These are phyloP conservation scores for Puccinia polysora DNA, from an alignment of 1,284 basidiomycete species.

Conservation along the genomic window DNA sequence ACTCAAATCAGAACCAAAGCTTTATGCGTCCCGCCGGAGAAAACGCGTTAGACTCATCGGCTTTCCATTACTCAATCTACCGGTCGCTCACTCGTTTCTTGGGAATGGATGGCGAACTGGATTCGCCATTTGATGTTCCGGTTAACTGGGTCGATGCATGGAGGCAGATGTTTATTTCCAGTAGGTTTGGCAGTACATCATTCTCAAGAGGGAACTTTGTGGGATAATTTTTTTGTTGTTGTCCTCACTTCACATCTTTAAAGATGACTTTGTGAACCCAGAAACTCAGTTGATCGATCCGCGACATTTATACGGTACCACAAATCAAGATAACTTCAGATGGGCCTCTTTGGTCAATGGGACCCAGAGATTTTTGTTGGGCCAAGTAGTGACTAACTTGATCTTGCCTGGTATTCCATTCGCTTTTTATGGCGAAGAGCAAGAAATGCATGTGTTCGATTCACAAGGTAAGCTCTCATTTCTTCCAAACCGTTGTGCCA, in stretches of 20 bases:
- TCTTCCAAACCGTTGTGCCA: not conserved
- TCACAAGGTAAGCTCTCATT: constrained; percentile 28
- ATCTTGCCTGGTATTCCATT: constrained; percentile 81
- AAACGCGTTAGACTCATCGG: constrained; percentile 68
- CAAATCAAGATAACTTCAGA: constrained; percentile 89
- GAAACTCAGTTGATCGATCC: constrained; percentile 67
- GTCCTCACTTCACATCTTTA: not conserved
- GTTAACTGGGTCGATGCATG: constrained; percentile 76
- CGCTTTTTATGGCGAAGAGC: constrained; percentile 52
- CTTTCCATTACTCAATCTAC: constrained; percentile 88
- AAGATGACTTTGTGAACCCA: constrained; percentile 74
- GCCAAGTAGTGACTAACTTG: constrained; percentile 69
- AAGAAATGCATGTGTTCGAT: constrained; percentile 35
- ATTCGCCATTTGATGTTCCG: constrained; percentile 75
- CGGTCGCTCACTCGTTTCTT: constrained; percentile 74
- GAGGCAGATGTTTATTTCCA: constrained; percentile 79
- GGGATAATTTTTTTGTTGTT: not conserved
- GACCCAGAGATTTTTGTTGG: constrained; percentile 67
- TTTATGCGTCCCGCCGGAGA: constrained; percentile 67
- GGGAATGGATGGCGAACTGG: constrained; percentile 85
- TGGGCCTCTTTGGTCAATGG: constrained; percentile 83
- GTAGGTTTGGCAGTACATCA: constrained; percentile 4
- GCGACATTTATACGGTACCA: constrained; percentile 73
- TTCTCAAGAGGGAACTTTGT: not conserved
- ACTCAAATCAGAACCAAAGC: constrained; percentile 62